These are phyloP conservation scores for Fraxinus floribunda DNA, from an alignment of 305 asterid species.

Conservation along the genomic window DNA sequence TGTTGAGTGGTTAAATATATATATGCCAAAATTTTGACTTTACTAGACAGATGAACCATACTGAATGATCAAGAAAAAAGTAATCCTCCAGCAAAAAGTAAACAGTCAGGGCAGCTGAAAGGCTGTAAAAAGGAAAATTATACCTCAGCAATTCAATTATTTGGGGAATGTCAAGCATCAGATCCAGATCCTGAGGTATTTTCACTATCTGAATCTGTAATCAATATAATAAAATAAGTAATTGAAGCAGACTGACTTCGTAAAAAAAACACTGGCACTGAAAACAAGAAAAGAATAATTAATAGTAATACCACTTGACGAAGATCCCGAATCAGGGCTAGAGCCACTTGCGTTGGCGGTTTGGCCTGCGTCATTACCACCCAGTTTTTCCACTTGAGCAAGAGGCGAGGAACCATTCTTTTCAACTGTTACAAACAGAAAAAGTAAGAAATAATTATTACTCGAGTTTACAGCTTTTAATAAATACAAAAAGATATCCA, in stretches of 20 bases:
- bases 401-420: conserved; percentile 38
- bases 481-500: neutral
- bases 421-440: conserved; percentile 36
- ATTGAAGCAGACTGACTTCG: neutral
- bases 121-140: conserved; percentile 18
- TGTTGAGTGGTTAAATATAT: neutral
- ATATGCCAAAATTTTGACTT: neutral
- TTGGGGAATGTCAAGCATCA: conserved; percentile 45
- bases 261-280: neutral
- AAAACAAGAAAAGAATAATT: conserved; percentile 17
- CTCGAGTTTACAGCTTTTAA: conserved; percentile 1
- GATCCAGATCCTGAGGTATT: conserved; percentile 60
- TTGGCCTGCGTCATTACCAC: conserved; percentile 31
- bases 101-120: conserved; percentile 3
- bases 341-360: conserved; percentile 45
- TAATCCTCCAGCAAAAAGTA: conserved; percentile 1
- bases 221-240: conserved; percentile 16
- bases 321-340: conserved; percentile 56
- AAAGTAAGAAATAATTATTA: conserved; percentile 8
- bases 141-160: conserved; percentile 44
- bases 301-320: conserved; percentile 53
- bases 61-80: neutral
- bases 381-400: conserved; percentile 41
- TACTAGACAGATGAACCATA: neutral
- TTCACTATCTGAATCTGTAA: conserved; percentile 58